phyloP scores from a whole-genome alignment of 2,329 filamentous ascomycete species.

The Xylaria sp. region DNA sequence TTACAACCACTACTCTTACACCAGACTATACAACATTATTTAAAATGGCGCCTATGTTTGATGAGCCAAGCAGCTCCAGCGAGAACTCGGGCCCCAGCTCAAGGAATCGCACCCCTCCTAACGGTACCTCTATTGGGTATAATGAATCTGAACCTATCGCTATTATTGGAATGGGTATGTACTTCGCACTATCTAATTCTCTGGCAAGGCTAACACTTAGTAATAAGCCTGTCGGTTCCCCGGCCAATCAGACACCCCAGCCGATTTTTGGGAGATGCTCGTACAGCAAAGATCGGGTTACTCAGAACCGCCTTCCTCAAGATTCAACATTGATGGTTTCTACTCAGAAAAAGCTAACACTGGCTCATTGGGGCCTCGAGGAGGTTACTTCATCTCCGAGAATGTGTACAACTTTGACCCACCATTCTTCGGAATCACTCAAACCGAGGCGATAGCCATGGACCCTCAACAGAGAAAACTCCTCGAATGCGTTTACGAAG shows the following conservation, averaged over 20 bases:
- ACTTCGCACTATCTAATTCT: not conserved
- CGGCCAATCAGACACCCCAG: slow-evolving; percentile 26
- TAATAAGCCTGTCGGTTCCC: slow-evolving; percentile 27
- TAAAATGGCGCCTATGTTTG: slow-evolving; percentile 28
- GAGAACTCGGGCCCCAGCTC: slow-evolving; percentile 27
- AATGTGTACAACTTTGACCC: slow-evolving; percentile 30
- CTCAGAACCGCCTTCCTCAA: slow-evolving; percentile 30
- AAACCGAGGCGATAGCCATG: slow-evolving; percentile 25
- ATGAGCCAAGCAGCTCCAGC: slow-evolving; percentile 20
- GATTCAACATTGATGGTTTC: slow-evolving; percentile 34
- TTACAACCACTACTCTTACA: not conserved
- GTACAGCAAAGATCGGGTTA: slow-evolving; percentile 33
- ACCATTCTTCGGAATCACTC: slow-evolving; percentile 29
- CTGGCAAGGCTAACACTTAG: slow-evolving; percentile 11
- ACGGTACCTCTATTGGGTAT: slow-evolving; percentile 19
- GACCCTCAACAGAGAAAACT: slow-evolving; percentile 32
- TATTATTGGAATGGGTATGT: slow-evolving; percentile 34
- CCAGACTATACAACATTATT: slow-evolving; percentile 3
- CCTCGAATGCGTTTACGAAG: slow-evolving; percentile 31
- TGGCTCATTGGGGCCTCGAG: slow-evolving; percentile 27
- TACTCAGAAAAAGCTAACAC: slow-evolving; percentile 30
- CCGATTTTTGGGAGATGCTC: slow-evolving; percentile 34
- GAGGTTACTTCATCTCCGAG: slow-evolving; percentile 30
- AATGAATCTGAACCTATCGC: slow-evolving; percentile 33
- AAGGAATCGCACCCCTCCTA: slow-evolving; percentile 27